Conservation (phyloP, 2,329 filamentous ascomycete species). For the Calonectria hongkongensis region DNA sequence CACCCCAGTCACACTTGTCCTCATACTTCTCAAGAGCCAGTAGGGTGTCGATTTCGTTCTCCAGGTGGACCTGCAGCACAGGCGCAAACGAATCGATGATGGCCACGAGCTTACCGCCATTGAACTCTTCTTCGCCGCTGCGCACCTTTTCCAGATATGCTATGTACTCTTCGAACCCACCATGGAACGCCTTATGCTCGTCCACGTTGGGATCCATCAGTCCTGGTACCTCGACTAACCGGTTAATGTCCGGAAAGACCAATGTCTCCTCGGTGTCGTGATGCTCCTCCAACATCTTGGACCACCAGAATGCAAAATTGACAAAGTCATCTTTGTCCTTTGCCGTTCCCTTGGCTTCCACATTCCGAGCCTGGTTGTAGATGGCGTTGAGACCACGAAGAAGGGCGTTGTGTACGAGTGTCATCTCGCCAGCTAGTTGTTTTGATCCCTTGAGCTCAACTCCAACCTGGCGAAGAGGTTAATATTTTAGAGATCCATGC, state of each 20-base stretch:
- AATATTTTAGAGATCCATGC: not conserved
- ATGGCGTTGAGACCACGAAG: constrained; percentile 62
- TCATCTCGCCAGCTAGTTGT: constrained; percentile 57
- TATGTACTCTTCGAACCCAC: constrained; percentile 58
- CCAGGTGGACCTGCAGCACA: constrained; percentile 59
- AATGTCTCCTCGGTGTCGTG: constrained; percentile 62
- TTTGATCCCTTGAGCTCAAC: constrained; percentile 46
- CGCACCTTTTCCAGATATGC: constrained; percentile 57
- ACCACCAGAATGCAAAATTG: constrained; percentile 59
- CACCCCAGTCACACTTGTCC: constrained; percentile 59
- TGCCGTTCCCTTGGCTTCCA: constrained; percentile 52
- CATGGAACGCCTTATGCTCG: constrained; percentile 64
- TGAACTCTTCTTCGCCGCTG: constrained; percentile 54
- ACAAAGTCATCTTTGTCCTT: constrained; percentile 60
- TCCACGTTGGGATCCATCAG: constrained; percentile 65
- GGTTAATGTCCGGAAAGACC: constrained; percentile 63
- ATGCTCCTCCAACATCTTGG: constrained; percentile 59
- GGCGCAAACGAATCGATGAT: constrained; percentile 57
- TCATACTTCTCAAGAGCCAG: constrained; percentile 58
- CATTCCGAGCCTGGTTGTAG: constrained; percentile 60
- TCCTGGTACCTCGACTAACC: constrained; percentile 57
- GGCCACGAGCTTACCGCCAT: constrained; percentile 53
- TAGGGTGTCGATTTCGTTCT: constrained; percentile 63
- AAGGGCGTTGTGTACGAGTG: constrained; percentile 60
- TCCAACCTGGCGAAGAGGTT: not conserved